Conservation (phyloP, 2,329 filamentous ascomycete species). For the Juglanconis sp. region DNA sequence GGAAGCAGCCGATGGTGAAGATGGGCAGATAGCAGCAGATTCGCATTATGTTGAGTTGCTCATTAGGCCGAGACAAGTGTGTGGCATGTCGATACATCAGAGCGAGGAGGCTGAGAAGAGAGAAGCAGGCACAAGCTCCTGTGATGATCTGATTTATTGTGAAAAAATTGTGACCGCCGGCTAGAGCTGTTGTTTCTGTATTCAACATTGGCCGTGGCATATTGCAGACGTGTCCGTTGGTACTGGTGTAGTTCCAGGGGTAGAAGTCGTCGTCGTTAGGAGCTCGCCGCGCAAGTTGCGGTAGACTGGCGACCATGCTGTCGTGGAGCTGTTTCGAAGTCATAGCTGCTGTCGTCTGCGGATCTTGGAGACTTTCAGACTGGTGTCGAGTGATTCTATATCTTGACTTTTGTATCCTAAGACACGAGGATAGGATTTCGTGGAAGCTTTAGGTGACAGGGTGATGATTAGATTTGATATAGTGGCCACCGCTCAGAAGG, state of each 20-base stretch:
- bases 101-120: conserved; percentile 13
- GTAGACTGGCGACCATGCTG: conserved; percentile 6
- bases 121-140: conserved; percentile 15
- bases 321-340: conserved; percentile 3
- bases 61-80: conserved; percentile 37
- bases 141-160: conserved; percentile 17
- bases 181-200: conserved; percentile 12
- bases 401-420: neutral
- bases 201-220: conserved; percentile 14
- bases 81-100: conserved; percentile 17
- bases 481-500: too few species aligned
- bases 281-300: neutral
- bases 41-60: conserved; percentile 42
- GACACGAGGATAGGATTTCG: neutral
- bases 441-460: neutral
- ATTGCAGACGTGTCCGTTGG: conserved; percentile 13
- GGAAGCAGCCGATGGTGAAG: conserved; percentile 36
- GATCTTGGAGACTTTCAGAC: too few species aligned
- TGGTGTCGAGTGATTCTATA: neutral
- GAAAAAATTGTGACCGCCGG: conserved; percentile 16
- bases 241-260: conserved; percentile 14
- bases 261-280: neutral
- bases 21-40: conserved; percentile 39
- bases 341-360: neutral
- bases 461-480: too few species aligned